phyloP scores from a whole-genome alignment of 768 basidiomycete species.

The Harrya chromipes region DNA sequence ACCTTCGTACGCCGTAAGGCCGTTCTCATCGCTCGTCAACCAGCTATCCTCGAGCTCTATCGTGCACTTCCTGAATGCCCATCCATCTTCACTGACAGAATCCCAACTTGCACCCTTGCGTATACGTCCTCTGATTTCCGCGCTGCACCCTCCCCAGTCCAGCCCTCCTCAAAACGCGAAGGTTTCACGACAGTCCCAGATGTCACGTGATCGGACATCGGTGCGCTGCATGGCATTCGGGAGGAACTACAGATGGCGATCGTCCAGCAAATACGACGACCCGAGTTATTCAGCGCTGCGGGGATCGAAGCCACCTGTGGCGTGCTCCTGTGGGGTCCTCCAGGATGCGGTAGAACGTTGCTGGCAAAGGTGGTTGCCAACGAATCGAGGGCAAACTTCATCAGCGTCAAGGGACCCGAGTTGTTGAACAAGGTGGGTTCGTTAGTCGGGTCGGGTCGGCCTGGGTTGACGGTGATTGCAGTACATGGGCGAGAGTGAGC shows the following conservation, averaged over 20 bases:
- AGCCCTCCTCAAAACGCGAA: constrained; percentile 96
- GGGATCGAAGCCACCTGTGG: constrained; percentile 93
- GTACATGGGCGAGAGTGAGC: constrained; percentile 98
- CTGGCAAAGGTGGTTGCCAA: constrained; percentile 99
- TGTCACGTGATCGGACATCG: constrained; percentile 92
- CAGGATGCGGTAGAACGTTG: constrained; percentile 96
- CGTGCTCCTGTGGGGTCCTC: constrained; percentile 97
- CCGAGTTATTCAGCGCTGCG: constrained; percentile 83
- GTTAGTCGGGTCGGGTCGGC: background rate
- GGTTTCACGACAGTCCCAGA: constrained; percentile 97
- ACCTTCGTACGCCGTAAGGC: constrained; percentile 18
- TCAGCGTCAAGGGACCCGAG: constrained; percentile 97
- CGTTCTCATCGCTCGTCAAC: constrained; percentile 37
- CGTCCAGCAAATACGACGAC: constrained; percentile 88
- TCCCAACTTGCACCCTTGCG: constrained; percentile 77
- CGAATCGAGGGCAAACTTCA: constrained; percentile 93
- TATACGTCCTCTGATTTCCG: constrained; percentile 82
- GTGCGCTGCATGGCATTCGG: constrained; percentile 80
- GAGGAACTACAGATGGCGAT: constrained; percentile 98
- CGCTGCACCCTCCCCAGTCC: constrained; percentile 80
- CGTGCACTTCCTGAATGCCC: constrained; percentile 83
- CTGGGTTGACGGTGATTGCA: constrained; percentile 28
- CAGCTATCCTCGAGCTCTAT: constrained; percentile 65
- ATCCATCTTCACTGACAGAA: constrained; percentile 76
- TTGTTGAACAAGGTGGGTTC: constrained; percentile 84